A percentile compares a stretch with the other conserved stretches of the same genome.
These are phyloP conservation scores for Jatropha multifida DNA, from an alignment of 441 rosid species.

Conservation along the genomic window DNA sequence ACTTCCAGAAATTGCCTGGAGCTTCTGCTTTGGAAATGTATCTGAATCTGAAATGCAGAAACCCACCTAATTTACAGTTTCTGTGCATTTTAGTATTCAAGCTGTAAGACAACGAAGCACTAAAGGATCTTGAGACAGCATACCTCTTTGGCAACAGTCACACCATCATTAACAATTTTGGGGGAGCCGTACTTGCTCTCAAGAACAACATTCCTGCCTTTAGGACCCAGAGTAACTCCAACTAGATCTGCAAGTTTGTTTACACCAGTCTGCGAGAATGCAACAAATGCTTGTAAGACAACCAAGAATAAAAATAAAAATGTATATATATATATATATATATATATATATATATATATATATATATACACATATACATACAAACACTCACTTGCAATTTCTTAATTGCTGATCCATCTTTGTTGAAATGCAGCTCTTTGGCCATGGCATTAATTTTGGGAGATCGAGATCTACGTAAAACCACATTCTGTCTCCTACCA, in stretches of 20 bases:
- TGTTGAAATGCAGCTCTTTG: slow-evolving; percentile 92
- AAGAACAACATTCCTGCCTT: slow-evolving; percentile 94
- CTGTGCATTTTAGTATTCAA: too few relatives aligned
- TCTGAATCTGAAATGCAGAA: too few relatives aligned
- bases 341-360: neutral
- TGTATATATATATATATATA: neutral
- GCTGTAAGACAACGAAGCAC: neutral
- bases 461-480: slow-evolving; percentile 41
- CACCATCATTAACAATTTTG: slow-evolving; percentile 95
- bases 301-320: neutral
- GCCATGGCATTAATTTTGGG: slow-evolving; percentile 66
- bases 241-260: slow-evolving; percentile 97
- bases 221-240: slow-evolving; percentile 97
- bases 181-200: slow-evolving; percentile 99
- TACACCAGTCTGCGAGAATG: slow-evolving; percentile 64
- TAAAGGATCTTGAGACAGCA: neutral
- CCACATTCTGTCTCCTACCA: slow-evolving; percentile 46
- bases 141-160: slow-evolving; percentile 95
- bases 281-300: slow-evolving; percentile 3
- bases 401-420: slow-evolving; percentile 82
- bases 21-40: too few relatives aligned
- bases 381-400: slow-evolving; percentile 71
- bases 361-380: neutral
- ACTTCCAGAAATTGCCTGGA: too few relatives aligned
- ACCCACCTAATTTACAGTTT: too few relatives aligned